Conservation (phyloP, 805 yeast species). For the Candida hungchunana region DNA sequence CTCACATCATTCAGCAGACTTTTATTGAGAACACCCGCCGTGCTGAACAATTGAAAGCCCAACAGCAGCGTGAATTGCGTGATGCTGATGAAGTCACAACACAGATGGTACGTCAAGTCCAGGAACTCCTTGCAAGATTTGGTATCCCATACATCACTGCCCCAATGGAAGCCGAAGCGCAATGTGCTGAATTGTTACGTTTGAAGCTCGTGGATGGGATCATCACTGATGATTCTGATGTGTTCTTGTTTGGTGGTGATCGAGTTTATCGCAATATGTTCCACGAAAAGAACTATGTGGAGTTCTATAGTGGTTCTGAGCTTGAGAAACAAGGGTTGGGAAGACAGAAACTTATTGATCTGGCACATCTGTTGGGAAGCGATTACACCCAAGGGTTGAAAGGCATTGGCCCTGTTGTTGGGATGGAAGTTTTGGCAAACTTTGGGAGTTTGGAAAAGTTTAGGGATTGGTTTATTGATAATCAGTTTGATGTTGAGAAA, state of each 20-base stretch:
- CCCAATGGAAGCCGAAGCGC: conserved; percentile 99
- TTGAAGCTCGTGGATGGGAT: conserved; percentile 86
- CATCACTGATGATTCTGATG: conserved; percentile 96
- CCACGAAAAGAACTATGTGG: conserved; percentile 88
- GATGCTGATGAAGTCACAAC: conserved; percentile 90
- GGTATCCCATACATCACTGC: conserved; percentile 95
- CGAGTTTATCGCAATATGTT: conserved; percentile 87
- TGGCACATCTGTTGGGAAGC: conserved; percentile 85
- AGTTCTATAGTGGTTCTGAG: conserved; percentile 62
- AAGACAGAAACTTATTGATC: conserved; percentile 61
- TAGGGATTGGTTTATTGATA: conserved; percentile 38
- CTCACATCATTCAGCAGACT: conserved; percentile 12
- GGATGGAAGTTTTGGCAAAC: conserved; percentile 86
- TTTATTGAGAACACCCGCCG: conserved; percentile 31
- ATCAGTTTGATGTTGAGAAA: conserved; percentile 37
- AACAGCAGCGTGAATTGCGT: conserved; percentile 63
- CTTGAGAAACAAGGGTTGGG: conserved; percentile 65
- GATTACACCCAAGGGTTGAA: conserved; percentile 93
- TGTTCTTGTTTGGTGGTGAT: conserved; percentile 88
- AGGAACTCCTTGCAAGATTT: conserved; percentile 78
- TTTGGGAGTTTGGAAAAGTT: conserved; percentile 47
- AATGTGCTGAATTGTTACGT: conserved; percentile 77
- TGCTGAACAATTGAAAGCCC: conserved; percentile 51
- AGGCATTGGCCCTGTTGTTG: conserved; percentile 91
- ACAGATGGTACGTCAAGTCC: conserved; percentile 85